These are phyloP conservation scores for Cylindrotheca closterium DNA, from an alignment of 108 stramenopile species.

Conservation along the genomic window DNA sequence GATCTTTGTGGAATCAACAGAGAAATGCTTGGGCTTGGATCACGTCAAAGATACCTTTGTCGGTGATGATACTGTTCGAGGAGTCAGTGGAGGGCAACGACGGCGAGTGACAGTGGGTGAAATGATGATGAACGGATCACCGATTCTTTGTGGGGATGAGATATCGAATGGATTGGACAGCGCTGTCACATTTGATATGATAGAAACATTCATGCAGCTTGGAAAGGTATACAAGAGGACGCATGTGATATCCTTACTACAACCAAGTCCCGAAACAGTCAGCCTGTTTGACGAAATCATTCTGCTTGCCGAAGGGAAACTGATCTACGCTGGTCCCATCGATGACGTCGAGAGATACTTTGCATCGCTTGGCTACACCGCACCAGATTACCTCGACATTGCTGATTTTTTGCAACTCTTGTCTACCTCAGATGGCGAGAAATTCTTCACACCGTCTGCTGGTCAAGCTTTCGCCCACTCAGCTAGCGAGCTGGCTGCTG, in stretches of 20 bases:
- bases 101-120: slow-evolving; percentile 84
- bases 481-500: slow-evolving; percentile 47
- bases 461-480: slow-evolving; percentile 25
- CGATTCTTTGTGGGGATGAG: slow-evolving; percentile 84
- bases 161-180: slow-evolving; percentile 88
- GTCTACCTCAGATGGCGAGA: slow-evolving; percentile 52
- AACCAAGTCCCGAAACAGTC: slow-evolving; percentile 93
- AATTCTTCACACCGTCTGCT: slow-evolving; percentile 31
- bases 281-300: slow-evolving; percentile 88
- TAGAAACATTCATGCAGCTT: slow-evolving; percentile 22
- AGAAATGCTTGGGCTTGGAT: slow-evolving; percentile 41
- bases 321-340: slow-evolving; percentile 88
- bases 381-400: slow-evolving; percentile 72
- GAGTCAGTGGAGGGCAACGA: slow-evolving; percentile 77
- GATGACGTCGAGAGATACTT: slow-evolving; percentile 72
- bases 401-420: slow-evolving; percentile 82
- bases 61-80: slow-evolving; percentile 75
- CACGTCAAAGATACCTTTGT: slow-evolving; percentile 77
- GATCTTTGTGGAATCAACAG: slow-evolving; percentile 15
- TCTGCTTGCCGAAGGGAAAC: slow-evolving; percentile 72
- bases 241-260: slow-evolving; percentile 82
- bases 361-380: slow-evolving; percentile 59
- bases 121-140: slow-evolving; percentile 66
- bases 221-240: slow-evolving; percentile 45
- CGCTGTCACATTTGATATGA: slow-evolving; percentile 68